Evolutionary conservation across 73 alveolate genomes (phyloP), one percentile per base, ranked within the genome.

Genomic region (Paramecium octaurelia): DNA sequence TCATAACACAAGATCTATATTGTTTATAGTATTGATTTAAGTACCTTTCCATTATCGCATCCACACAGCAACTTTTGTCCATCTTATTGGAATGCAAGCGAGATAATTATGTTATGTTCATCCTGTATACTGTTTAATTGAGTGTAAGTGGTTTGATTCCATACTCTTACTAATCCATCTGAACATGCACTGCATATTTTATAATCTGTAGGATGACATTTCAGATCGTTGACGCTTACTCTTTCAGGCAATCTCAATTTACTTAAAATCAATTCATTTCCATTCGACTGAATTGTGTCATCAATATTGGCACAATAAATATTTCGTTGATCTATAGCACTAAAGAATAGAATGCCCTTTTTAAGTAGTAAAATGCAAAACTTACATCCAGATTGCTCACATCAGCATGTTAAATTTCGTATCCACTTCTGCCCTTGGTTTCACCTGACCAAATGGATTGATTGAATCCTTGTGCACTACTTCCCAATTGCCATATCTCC

Each of bases 181-280:
- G 91, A 80, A 46, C 91, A 80, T 44, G 91, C 76, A 40, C 75
- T 64, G 12, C 46, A 24, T 9, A 80, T 35, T 44, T 80, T 80
- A 43, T 80, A 80, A 44, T 80, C 91, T 20, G 46, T 23, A 40
- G 91, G 91, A 46, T 80, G 91, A 14, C 91, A 80, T 80, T 80
- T 80, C 91, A 80, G 44, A 80, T 80, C 91, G 20, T 80, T 80
- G 2, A 80, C 75, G 10, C 20, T 23, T 2, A 80, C 91, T 46
- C 57, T 21, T 64, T 31, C 46, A 40, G 91, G 91, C 18, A 80
- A 80, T 35, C 57, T 42, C 29, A 80, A 80, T 46, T 80, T 80
- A 44, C 64, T 31, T 44, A 46, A 44, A 21, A n/a, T 80, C 8
- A 80, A 35, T 80, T 80, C 46, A 9, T 54, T 57, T 11, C 91